A percentile compares a stretch with the other conserved stretches of the same genome.
These are phyloP conservation scores for Suhomyces canberraensis DNA, from an alignment of 805 yeast species.

Conservation along the genomic window DNA sequence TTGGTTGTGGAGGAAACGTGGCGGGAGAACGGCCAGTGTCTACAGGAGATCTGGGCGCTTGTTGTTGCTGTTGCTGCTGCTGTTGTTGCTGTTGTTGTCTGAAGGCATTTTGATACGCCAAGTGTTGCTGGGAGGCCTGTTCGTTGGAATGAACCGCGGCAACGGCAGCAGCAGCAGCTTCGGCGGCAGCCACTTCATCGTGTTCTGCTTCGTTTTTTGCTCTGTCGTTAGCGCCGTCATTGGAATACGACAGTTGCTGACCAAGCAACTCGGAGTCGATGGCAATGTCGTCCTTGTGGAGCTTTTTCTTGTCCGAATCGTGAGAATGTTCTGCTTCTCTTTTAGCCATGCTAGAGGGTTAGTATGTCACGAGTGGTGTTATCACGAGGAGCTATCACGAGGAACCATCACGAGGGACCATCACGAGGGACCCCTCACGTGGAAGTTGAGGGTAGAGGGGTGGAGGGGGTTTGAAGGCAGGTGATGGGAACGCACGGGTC, in stretches of 20 bases:
- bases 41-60: conserved; percentile 12
- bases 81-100: conserved; percentile 19
- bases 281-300: conserved; percentile 22
- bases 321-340: conserved; percentile 12
- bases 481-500: no score
- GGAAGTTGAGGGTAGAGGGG: no score
- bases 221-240: conserved; percentile 5
- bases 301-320: conserved; percentile 10
- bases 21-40: conserved; percentile 1
- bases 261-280: conserved; percentile 44
- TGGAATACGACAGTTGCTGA: conserved; percentile 34
- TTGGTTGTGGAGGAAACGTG: conserved; percentile 27
- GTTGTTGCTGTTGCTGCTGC: conserved; percentile 19
- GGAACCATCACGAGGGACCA: background rate
- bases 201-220: conserved; percentile 14
- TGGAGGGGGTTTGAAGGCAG: no score
- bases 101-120: conserved; percentile 17
- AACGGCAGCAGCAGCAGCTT: conserved; percentile 27
- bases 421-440: background rate
- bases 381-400: no score
- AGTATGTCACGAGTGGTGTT: conserved; percentile 4
- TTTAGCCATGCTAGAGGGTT: conserved; percentile 12
- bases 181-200: conserved; percentile 25
- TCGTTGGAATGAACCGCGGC: conserved; percentile 12
- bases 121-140: conserved; percentile 14